Evolutionary conservation across 2,329 filamentous ascomycete species (phyloP), one percentile per base, ranked within the genome.

Genomic region (Plectosphaerella sp.): DNA sequence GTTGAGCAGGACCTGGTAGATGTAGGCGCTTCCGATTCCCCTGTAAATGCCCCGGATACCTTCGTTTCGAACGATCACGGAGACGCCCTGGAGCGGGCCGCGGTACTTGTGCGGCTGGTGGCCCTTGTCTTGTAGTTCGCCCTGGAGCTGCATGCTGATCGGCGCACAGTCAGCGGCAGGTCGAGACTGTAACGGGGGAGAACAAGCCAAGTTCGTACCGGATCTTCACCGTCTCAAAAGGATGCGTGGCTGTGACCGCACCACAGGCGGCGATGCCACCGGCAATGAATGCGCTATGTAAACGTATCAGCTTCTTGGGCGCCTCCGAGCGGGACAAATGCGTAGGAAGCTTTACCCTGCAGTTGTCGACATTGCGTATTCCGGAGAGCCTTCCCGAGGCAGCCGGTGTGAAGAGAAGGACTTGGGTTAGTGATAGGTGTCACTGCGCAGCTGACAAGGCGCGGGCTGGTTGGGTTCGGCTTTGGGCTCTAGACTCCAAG

Each of bases 141-240:
- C 94, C 72, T 99, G 94, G 51, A 99, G 73, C 75, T 99, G 94
- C 82, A 99, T 85, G 64, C 91, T 92, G 68, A 54, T 51, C 51
- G 54, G 49, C 47, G 48, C 39, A 36, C 6, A 53, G 54, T 58
- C 52, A 59, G 50, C 53, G 11, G 45, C 33, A 48, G 33, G 42
- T 45, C 49, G 36, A 7, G 28, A 24, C 16, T 1, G 45, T 18
- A 5, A 20, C 5, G 24, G 49, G n/a, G 25, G 11, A 37, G 36
- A 15, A 45, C 41, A 36, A 16, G 45, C 43, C 25, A 39, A 15
- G 43, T 66, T 60, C 78, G 67, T 77, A 92, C 88, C 92, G 89
- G 67, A 97, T 97, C 82, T 99, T 99, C 69, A 99, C 91, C 12
- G 93, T 97, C 74, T 99, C 94, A 75, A 97, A 97, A 52, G 92